Base-by-base conservation (phyloP, 2,329 filamentous ascomycete genomes). In the Xylariaceae sp. region DNA sequence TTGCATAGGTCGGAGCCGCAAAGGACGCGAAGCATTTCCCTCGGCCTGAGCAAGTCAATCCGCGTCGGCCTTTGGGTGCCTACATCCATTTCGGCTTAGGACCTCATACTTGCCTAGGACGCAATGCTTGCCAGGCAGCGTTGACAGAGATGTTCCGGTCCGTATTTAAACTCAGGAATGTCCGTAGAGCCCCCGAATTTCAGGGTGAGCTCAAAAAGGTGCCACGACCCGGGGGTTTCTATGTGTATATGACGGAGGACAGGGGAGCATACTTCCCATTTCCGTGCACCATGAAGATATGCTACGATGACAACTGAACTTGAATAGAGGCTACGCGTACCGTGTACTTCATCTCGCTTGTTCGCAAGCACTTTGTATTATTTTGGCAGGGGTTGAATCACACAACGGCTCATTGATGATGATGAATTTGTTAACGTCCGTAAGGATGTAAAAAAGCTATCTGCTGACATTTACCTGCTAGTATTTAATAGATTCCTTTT, bases 201-300 rank as follows among this genome's bases (percentile, higher is more conserved):
- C 85, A 89, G 72, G 89, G 89, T 0, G 74, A 85, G 67, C 70
- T 91, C 61, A 89, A 90, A 78, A 88, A 84, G 75, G 77, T 90
- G 1, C 73, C 77, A 0, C 77, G 78, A 7, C 75, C 78, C 0
- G 83, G 79, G 0, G 84, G 83, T 0, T 81, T 80, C 69, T 82
- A 77, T 9, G 74, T 82, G 6, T 91, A 89, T 69, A 75, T 90
- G 77, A 81, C 82, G 40, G 83, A 88, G 71, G 86, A 90, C 66
- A 85, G 86, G 76, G 82, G 84, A 16, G 75, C 74, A 19, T 80
- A 79, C 63, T 82, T 77, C 58, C 76, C 80, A 2, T 70, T 71
- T 57, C 69, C 68, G 2, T 68, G 65, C 20, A 85, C 70, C 20
- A 73, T 72, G 71, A 67, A 65, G 51, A 65, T 72, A 51, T 70